phyloP scores from a whole-genome alignment of 2,329 filamentous ascomycete genomes.

The Fusarium siculi region DNA sequence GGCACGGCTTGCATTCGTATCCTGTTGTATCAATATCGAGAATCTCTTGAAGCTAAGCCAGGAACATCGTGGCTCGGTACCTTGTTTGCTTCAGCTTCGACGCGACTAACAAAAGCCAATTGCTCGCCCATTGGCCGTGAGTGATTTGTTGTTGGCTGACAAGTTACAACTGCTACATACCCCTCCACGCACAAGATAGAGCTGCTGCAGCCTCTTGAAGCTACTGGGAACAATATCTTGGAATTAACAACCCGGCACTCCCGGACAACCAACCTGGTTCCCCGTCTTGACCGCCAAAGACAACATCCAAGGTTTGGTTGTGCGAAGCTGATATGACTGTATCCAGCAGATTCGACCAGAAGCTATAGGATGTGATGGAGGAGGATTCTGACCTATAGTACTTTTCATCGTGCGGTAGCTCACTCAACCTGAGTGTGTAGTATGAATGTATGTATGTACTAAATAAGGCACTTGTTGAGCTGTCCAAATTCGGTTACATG shows the following conservation, averaged over 20 bases:
- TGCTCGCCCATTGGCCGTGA: slow-evolving; percentile 15
- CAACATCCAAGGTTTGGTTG: slow-evolving; percentile 11
- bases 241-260: slow-evolving; percentile 18
- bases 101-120: slow-evolving; percentile 31
- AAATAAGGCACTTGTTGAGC: slow-evolving; percentile 24
- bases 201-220: slow-evolving; percentile 7
- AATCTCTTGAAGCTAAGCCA: slow-evolving; percentile 23
- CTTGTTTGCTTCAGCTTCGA: slow-evolving; percentile 4
- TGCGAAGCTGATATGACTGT: neutral
- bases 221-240: slow-evolving; percentile 15
- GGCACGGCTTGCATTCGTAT: slow-evolving; percentile 15
- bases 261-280: slow-evolving; percentile 26
- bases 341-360: neutral
- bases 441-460: slow-evolving; percentile 1
- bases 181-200: neutral
- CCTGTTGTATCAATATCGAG: neutral
- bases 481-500: slow-evolving; percentile 36
- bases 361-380: neutral
- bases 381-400: neutral
- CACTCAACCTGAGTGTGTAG: neutral
- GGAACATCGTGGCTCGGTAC: slow-evolving; percentile 24
- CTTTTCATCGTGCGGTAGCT: slow-evolving; percentile 1
- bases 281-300: slow-evolving; percentile 34
- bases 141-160: slow-evolving; percentile 36
- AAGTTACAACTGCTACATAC: neutral